A percentile compares a stretch with the other conserved stretches of the same genome.
Evolutionary conservation across 176 grass and related monocot genomes (phyloP).

Genomic region (Lolium perenne): DNA sequence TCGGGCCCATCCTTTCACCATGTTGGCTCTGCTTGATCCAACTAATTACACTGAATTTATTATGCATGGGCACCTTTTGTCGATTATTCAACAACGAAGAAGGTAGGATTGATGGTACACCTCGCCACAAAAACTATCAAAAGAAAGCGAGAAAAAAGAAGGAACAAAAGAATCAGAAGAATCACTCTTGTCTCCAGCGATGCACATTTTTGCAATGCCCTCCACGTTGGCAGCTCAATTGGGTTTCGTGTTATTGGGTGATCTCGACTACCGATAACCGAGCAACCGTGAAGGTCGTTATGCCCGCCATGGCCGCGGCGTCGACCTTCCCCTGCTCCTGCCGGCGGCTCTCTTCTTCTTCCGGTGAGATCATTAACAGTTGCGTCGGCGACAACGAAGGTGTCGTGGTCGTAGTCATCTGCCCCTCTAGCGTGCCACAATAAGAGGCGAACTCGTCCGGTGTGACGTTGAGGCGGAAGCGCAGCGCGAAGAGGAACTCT

Average conservation of each 20-base stretch:
- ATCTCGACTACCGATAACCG: neutral
- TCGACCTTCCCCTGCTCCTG: neutral
- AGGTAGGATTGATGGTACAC: neutral
- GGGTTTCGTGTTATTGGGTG: neutral
- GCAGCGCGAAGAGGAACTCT: slow-evolving; percentile 67
- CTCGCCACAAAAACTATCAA: neutral
- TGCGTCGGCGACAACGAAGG: too few relatives aligned
- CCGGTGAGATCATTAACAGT: neutral
- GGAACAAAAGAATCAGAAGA: neutral
- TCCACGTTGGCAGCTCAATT: neutral
- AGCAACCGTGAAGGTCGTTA: neutral
- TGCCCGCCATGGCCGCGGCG: too few relatives aligned
- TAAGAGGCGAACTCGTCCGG: slow-evolving; percentile 62
- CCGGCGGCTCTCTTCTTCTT: neutral
- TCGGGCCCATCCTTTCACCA: too few relatives aligned
- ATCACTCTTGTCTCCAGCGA: neutral
- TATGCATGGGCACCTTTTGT: neutral
- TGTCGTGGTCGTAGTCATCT: neutral
- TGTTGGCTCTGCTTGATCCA: neutral
- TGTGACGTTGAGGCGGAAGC: slow-evolving; percentile 72
- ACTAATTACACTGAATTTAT: neutral
- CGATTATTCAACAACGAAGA: neutral
- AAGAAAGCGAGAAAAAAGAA: neutral
- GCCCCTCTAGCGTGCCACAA: slow-evolving; percentile 62
- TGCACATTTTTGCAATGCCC: neutral